Evolutionary conservation across 1,139 yeast species (phyloP), one percentile per base, ranked within the genome.

Genomic region (Suhomyces taliae): DNA sequence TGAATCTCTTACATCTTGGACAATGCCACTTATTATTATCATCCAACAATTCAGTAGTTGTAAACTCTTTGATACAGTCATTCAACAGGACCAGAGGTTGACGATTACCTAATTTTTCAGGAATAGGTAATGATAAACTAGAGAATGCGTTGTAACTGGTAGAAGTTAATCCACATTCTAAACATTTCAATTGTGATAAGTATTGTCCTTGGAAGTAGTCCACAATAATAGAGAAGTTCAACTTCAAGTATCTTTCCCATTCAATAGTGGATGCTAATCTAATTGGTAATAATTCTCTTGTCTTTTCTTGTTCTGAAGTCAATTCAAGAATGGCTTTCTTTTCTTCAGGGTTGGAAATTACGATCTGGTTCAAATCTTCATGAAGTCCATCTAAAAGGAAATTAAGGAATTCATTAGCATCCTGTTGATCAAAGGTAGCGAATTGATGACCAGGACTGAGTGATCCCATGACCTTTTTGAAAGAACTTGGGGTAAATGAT

Each of bases 151-250:
- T 90, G 60, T 86, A 93, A 0, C 97, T 90, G 0, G 98, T 90
- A 0, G 97, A 90, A 0, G 96, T 90, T 34, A 73, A 71, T 0
- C 79, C 77, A 68, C 99, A 93, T 39, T 79, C 82, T 44, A 85
- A 67, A 64, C 99, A 93, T 59, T 77, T 79, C 57, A 93, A 72
- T 50, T 83, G 87, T 8, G 96, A 88, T 43, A 90, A 79, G 59
- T 87, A 87, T 66, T 93, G 97, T 1, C 97, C 97, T 65, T 90
- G 97, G 60, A 90, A 89, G 46, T 84, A 80, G 59, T 89, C 95
- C 4, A 90, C 96, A 29, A 93, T 79, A 1, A 87, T 79, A 34
- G 97, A 90, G 56, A 87, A 86, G 63, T 93, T 93, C 29, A 91
- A 81, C 49, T 87, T 87, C 46, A 90, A 72, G 62, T 90, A 90